These are phyloP conservation scores for Aspergillus puulaauensis DNA, from an alignment of 2,329 filamentous ascomycete species.

Conservation along the genomic window DNA sequence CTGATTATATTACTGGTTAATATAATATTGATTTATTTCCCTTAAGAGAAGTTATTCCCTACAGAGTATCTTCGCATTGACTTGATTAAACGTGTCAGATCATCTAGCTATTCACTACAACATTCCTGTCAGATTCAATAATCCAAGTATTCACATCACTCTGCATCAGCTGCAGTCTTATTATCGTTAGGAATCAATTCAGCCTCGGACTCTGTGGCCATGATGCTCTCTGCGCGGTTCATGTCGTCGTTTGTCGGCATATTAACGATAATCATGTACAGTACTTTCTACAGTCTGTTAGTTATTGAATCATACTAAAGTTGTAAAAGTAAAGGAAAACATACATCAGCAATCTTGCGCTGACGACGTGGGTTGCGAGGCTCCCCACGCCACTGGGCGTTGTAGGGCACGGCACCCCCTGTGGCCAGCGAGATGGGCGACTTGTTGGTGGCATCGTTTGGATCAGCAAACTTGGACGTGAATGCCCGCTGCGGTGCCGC, in stretches of 20 bases:
- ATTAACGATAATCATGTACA: neutral
- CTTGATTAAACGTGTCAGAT: too few relatives aligned
- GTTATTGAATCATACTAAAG: too few relatives aligned
- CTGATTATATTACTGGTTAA: too few relatives aligned
- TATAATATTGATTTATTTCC: too few relatives aligned
- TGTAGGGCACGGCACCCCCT: neutral
- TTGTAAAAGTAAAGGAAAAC: neutral
- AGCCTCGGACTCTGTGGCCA: neutral
- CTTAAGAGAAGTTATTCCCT: too few relatives aligned
- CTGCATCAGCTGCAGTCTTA: neutral
- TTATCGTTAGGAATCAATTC: neutral
- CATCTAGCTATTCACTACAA: too few relatives aligned
- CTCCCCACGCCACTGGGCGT: neutral
- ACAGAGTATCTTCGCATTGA: too few relatives aligned
- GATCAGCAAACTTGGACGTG: neutral
- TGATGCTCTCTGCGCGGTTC: neutral
- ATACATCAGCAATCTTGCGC: neutral
- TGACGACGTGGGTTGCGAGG: neutral
- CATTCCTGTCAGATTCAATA: too few relatives aligned
- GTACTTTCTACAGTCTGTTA: neutral
- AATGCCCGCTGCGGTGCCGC: neutral
- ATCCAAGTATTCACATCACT: too few relatives aligned
- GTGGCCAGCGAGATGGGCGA: neutral
- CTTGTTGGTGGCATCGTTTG: neutral
- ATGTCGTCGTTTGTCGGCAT: neutral